Evolutionary conservation across 805 yeast species (phyloP).

Genomic region (Myxozyma melibiosi): DNA sequence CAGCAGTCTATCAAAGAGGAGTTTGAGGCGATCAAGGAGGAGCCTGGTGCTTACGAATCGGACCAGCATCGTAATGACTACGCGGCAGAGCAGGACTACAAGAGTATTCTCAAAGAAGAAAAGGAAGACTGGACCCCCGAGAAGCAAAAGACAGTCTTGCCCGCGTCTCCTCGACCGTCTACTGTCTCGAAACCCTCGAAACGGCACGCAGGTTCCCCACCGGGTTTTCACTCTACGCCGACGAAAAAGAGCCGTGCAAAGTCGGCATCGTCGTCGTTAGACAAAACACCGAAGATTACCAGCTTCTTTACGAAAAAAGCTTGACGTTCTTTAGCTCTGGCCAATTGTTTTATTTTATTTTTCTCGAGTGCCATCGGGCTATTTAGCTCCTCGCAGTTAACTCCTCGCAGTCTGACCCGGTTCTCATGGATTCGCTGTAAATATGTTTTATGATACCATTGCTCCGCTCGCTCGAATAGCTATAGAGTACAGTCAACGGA

Average conservation of each 20-base stretch:
- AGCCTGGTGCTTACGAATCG: too few relatives aligned
- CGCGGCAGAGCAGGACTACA: neutral
- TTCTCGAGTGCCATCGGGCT: too few relatives aligned
- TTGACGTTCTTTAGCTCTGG: too few relatives aligned
- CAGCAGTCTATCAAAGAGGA: neutral
- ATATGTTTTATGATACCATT: too few relatives aligned
- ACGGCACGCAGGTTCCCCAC: neutral
- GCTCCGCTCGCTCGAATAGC: too few relatives aligned
- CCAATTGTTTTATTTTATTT: too few relatives aligned
- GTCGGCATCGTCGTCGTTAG: neutral
- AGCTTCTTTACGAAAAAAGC: constrained; percentile 12
- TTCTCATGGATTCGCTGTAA: too few relatives aligned
- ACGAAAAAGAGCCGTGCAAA: neutral
- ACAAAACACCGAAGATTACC: constrained; percentile 11
- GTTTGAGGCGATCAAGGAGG: neutral
- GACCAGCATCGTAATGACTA: neutral
- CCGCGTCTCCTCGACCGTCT: neutral
- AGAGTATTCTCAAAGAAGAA: neutral
- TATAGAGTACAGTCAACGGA: too few relatives aligned
- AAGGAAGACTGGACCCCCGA: neutral
- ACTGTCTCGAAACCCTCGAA: neutral
- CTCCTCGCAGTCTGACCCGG: too few relatives aligned
- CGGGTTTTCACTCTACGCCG: neutral
- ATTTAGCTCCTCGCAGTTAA: too few relatives aligned
- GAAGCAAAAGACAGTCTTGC: neutral